Percentiles rank a stretch among this genome's conserved stretches.
phyloP scores from a whole-genome alignment of 257 asterid species.

The Nicotiana tomentosiformis region DNA sequence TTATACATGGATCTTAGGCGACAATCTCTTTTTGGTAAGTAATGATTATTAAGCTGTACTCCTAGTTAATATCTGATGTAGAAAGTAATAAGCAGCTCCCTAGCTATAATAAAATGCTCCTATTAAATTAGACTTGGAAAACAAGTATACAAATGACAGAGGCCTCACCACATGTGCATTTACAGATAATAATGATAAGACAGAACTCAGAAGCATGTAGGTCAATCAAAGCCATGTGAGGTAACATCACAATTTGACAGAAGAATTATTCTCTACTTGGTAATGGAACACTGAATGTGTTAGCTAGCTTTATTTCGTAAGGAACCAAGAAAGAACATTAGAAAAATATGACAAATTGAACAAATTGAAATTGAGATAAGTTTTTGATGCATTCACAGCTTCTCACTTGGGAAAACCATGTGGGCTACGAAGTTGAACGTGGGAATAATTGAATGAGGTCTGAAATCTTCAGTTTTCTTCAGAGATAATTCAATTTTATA shows the following conservation, averaged over 20 bases:
- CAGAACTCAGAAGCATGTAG: not conserved
- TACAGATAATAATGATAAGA: conserved; percentile 1
- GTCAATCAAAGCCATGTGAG: conserved; percentile 8
- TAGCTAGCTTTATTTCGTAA: not conserved
- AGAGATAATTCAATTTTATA: conserved; percentile 4
- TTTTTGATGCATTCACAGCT: not conserved
- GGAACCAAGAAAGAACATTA: not conserved
- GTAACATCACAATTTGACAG: not conserved
- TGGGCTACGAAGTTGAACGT: not conserved
- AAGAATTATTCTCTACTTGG: not conserved
- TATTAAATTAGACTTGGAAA: too few species aligned
- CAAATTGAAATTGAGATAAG: not conserved
- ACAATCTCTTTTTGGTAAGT: not conserved
- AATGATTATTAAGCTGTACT: not conserved
- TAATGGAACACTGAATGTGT: not conserved
- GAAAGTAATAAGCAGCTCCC: not conserved
- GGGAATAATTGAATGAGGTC: conserved; percentile 14
- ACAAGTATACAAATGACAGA: not conserved
- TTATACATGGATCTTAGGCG: not conserved
- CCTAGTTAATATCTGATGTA: not conserved
- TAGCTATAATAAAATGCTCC: not conserved
- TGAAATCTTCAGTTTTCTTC: not conserved
- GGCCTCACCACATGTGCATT: not conserved
- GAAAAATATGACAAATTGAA: not conserved
- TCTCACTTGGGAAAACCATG: not conserved